Base-by-base conservation (phyloP, 768 basidiomycete genomes). In the Phallus indusiatus region DNA sequence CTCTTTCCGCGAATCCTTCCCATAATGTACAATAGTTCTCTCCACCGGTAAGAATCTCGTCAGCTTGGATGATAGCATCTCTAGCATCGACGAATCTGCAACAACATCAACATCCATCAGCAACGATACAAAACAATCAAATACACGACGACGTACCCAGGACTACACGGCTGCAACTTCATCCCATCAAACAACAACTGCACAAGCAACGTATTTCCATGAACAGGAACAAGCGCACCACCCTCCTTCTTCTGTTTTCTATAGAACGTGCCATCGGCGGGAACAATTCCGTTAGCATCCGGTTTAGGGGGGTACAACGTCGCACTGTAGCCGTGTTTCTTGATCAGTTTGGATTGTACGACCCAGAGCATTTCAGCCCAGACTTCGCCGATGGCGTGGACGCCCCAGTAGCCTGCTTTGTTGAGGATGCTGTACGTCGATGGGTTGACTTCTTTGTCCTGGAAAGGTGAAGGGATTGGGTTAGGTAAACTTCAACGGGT, bases 341-440 rank as follows among this genome's bases (percentile, higher is more conserved):
- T 73, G 66, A 96, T 88, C 35, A 97, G 73, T 21, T 76, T 72
- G 66, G 92, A 82, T 18, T 81, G 78, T 51, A 88, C 78, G 64
- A 91, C 78, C 88, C 88, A 93, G 55, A 93, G 84, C 22, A 91
- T 85, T 75, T 93, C 73, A 5, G 94, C 94, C 94, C 94, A 97
- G 55, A 98, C 94, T 72, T 95, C 93, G 48, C 93, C 93, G 62
- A 94, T 86, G 20, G 88, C 87, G 66, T 89, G 88, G 9, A 94
- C 93, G 36, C 92, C 90, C 86, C 90, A 95, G 77, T 94, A 94
- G 17, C 90, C 90, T 1, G 86, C 85, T 72, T 88, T 88, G 76
- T 98, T 91, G 20, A 99, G 86, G 1, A 86, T 94, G 82, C 92
- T 88, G 80, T 97, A 97, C 0, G 84, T 87, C 55, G 89, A 90